phyloP scores from a whole-genome alignment of 2,329 filamentous ascomycete species.

The Fusarium agapanthi region DNA sequence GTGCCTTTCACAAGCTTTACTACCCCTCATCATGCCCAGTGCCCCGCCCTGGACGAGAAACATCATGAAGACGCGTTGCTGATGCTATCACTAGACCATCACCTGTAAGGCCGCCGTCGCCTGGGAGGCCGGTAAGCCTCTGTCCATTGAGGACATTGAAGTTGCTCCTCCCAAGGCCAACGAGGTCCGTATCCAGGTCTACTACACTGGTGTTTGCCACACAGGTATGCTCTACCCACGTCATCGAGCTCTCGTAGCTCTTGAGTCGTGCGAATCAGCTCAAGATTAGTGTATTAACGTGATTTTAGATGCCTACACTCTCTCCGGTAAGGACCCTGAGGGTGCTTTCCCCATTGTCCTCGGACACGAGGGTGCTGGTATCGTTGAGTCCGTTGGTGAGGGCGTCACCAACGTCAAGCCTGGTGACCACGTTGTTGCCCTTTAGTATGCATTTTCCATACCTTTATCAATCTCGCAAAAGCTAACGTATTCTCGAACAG shows the following conservation, averaged over 20 bases:
- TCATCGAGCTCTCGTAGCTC: constrained; percentile 10
- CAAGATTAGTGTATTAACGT: constrained; percentile 17
- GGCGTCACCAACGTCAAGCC: constrained; percentile 94
- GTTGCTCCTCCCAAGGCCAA: constrained; percentile 87
- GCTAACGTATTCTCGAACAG: constrained; percentile 54
- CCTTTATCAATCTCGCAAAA: neutral
- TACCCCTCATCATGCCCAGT: constrained; percentile 27
- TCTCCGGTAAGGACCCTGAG: constrained; percentile 96
- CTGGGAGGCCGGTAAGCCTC: constrained; percentile 93
- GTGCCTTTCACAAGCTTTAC: constrained; percentile 28
- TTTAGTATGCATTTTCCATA: constrained; percentile 69
- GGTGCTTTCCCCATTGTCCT: constrained; percentile 90
- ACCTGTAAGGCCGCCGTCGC: constrained; percentile 97
- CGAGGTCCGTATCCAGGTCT: constrained; percentile 96
- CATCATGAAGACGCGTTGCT: constrained; percentile 20
- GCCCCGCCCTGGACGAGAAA: constrained; percentile 36
- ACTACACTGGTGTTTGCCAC: constrained; percentile 99
- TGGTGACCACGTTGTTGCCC: constrained; percentile 89
- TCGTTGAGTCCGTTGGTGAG: constrained; percentile 93
- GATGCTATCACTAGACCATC: constrained; percentile 72
- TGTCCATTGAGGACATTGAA: constrained; percentile 91
- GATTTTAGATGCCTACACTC: constrained; percentile 82
- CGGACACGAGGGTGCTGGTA: constrained; percentile 89
- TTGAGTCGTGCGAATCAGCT: neutral
- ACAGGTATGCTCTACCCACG: constrained; percentile 69